Percentiles rank a stretch among this genome's conserved stretches.
phyloP scores from a whole-genome alignment of 2,329 filamentous ascomycete species.

The Graphilbum sp. region DNA sequence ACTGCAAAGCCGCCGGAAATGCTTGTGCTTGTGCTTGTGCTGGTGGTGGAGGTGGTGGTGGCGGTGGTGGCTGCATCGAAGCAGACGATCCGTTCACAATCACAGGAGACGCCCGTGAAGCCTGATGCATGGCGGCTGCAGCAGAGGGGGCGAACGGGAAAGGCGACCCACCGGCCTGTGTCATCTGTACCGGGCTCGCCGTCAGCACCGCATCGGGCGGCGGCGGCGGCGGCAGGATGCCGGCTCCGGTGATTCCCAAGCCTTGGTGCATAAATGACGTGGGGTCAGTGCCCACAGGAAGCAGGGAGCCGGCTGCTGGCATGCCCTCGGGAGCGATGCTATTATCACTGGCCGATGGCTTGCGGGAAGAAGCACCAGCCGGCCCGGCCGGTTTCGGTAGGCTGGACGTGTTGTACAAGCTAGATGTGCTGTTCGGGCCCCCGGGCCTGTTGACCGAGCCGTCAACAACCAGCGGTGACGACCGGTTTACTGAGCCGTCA shows the following conservation, averaged over 20 bases:
- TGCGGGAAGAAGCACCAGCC: not conserved
- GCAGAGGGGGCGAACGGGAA: too few species aligned
- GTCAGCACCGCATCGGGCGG: not conserved
- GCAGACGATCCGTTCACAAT: conserved; percentile 11
- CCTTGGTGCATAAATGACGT: not conserved
- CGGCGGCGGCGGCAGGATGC: too few species aligned
- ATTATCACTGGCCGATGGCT: not conserved
- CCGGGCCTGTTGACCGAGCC: conserved; percentile 20
- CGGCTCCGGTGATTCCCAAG: not conserved
- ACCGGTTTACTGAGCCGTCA: too few species aligned
- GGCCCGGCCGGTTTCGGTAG: not conserved
- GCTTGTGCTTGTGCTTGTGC: too few species aligned
- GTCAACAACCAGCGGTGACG: conserved; percentile 24
- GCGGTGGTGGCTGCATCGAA: too few species aligned
- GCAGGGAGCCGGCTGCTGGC: not conserved
- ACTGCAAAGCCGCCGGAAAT: not conserved
- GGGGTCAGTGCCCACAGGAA: too few species aligned
- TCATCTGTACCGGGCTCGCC: too few species aligned
- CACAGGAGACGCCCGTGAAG: not conserved
- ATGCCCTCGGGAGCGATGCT: not conserved
- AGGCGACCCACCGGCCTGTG: not conserved
- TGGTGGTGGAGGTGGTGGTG: too few species aligned
- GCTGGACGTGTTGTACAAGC: not conserved
- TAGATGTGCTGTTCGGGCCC: not conserved
- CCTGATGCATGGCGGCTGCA: too few species aligned